Evolutionary conservation across 164 flowering plant species (phyloP).

Genomic region (Vitis riparia): DNA sequence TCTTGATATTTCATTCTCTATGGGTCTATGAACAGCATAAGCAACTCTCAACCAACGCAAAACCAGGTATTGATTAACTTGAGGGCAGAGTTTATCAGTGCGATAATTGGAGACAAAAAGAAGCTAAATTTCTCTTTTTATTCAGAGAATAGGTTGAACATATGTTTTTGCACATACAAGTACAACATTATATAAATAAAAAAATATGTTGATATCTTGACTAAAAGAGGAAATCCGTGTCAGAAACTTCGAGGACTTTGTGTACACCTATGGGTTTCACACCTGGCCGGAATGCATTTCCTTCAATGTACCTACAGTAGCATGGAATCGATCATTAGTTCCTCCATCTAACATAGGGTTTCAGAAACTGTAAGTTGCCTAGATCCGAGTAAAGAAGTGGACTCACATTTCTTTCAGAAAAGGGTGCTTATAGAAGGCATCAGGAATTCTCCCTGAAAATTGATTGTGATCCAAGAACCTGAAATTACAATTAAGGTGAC

Average conservation of each 20-base stretch:
- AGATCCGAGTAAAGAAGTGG: not conserved
- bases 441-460: slow-evolving; percentile 85
- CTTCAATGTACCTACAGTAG: slow-evolving; percentile 83
- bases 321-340: not conserved
- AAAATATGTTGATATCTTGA: slow-evolving; percentile 10
- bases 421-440: slow-evolving; percentile 83
- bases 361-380: not conserved
- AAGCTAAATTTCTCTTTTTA: slow-evolving; percentile 3
- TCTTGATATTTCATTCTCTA: too few species aligned
- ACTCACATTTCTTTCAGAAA: slow-evolving; percentile 91
- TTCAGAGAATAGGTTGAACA: slow-evolving; percentile 1
- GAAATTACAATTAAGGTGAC: slow-evolving; percentile 17
- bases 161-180: not conserved
- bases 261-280: slow-evolving; percentile 81
- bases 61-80: too few species aligned
- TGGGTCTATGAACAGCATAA: too few species aligned
- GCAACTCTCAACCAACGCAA: too few species aligned
- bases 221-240: slow-evolving; percentile 74
- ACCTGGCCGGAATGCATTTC: slow-evolving; percentile 77
- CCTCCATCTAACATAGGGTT: not conserved
- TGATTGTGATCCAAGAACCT: slow-evolving; percentile 98
- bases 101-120: too few species aligned
- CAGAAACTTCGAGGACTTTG: slow-evolving; percentile 84
- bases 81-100: too few species aligned
- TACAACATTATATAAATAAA: slow-evolving; percentile 1